Conservation (phyloP, 768 basidiomycete genomes). For the Leccinum pellstonianum region DNA sequence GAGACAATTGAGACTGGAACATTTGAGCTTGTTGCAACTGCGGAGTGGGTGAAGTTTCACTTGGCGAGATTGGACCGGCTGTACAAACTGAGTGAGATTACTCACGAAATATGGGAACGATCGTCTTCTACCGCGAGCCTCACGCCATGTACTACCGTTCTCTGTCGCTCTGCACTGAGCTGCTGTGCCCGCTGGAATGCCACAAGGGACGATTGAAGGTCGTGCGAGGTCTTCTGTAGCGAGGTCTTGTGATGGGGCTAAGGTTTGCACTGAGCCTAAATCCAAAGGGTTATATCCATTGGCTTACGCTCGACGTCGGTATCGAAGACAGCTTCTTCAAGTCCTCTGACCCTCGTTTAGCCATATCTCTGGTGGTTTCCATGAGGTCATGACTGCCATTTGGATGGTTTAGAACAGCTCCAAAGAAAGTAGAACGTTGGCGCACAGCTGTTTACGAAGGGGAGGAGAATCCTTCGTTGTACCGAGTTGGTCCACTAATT, state of each 20-base stretch:
- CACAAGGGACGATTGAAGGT: conserved; percentile 84
- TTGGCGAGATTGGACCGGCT: conserved; percentile 16
- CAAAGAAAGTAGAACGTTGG: conserved; percentile 12
- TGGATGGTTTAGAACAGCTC: conserved; percentile 5
- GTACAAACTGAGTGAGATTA: not conserved
- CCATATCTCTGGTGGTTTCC: conserved; percentile 92
- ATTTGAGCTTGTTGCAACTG: conserved; percentile 69
- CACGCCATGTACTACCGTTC: conserved; percentile 84
- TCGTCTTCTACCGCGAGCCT: conserved; percentile 84
- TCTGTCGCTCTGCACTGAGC: conserved; percentile 84
- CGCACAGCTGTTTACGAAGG: conserved; percentile 84
- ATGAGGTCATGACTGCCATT: conserved; percentile 83
- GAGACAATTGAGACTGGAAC: conserved; percentile 73
- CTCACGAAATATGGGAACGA: conserved; percentile 34
- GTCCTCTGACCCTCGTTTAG: conserved; percentile 91
- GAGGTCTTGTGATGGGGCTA: conserved; percentile 81
- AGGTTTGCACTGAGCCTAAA: not conserved
- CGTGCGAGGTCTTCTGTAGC: conserved; percentile 90
- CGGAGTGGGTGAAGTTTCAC: conserved; percentile 43
- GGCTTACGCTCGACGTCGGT: conserved; percentile 57
- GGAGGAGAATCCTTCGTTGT: conserved; percentile 75
- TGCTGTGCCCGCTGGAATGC: conserved; percentile 93
- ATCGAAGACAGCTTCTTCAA: conserved; percentile 82
- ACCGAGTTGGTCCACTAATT: conserved; percentile 96
- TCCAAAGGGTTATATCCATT: not conserved